Percentiles rank a stretch among this genome's conserved stretches.
These are phyloP conservation scores for Colletotrichum acutatum DNA, from an alignment of 2,329 filamentous ascomycete species.

Conservation along the genomic window DNA sequence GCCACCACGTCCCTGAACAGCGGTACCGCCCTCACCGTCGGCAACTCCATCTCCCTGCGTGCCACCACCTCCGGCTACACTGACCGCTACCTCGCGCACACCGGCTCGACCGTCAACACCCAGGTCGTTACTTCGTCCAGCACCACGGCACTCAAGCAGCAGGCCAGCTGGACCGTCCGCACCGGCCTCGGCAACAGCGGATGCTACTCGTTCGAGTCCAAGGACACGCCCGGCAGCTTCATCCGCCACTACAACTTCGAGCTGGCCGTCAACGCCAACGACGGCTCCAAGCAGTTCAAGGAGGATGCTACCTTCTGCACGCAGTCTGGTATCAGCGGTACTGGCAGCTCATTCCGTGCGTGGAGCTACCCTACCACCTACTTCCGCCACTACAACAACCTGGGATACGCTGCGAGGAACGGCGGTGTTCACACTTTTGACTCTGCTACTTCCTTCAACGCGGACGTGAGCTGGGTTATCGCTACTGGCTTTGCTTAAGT, in stretches of 20 bases:
- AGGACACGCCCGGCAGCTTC: constrained; percentile 67
- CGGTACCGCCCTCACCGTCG: constrained; percentile 58
- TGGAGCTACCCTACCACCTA: constrained; percentile 71
- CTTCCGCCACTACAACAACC: constrained; percentile 64
- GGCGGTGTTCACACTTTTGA: constrained; percentile 68
- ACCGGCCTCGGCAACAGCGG: constrained; percentile 65
- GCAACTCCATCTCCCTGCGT: constrained; percentile 63
- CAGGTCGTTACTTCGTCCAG: constrained; percentile 65
- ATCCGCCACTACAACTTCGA: constrained; percentile 66
- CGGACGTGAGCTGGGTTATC: constrained; percentile 65
- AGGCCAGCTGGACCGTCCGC: constrained; percentile 64
- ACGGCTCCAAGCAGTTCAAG: constrained; percentile 64
- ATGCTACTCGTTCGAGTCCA: constrained; percentile 71
- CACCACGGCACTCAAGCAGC: constrained; percentile 58
- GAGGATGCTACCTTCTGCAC: constrained; percentile 75
- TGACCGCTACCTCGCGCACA: constrained; percentile 66
- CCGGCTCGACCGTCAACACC: constrained; percentile 60
- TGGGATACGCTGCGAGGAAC: constrained; percentile 61
- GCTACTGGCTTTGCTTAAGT: constrained; percentile 55
- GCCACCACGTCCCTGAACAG: constrained; percentile 57
- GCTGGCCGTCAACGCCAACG: constrained; percentile 60
- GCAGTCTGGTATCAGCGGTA: constrained; percentile 59
- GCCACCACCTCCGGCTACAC: constrained; percentile 66
- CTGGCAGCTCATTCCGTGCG: constrained; percentile 62
- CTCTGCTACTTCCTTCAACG: constrained; percentile 56